Evolutionary conservation across 2,329 filamentous ascomycete genomes (phyloP).

Genomic region (Colletotrichum melonis): DNA sequence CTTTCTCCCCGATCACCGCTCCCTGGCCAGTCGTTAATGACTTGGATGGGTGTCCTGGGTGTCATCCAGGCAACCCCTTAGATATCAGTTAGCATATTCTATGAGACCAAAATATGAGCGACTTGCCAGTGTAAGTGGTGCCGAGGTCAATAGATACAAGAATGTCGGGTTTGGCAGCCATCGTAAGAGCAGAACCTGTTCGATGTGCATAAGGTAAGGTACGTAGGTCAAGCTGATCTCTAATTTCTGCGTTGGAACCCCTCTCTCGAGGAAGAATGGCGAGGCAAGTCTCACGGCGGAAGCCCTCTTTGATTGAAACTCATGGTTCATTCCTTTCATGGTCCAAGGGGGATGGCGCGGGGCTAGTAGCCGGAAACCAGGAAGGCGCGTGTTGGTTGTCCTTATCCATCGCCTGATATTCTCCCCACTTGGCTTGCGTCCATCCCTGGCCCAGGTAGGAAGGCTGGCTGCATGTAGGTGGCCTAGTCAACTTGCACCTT

Average conservation of each 20-base stretch:
- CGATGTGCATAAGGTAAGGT: background rate
- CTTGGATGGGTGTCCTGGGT: conserved; percentile 50
- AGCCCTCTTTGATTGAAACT: background rate
- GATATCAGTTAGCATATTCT: conserved; percentile 4
- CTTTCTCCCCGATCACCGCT: conserved; percentile 63
- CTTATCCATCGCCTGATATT: background rate
- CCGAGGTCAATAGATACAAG: conserved; percentile 57
- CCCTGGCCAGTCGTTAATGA: conserved; percentile 66
- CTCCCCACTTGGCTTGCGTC: background rate
- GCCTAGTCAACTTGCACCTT: background rate
- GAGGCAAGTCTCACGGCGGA: background rate
- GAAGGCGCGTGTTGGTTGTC: background rate
- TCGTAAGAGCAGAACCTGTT: background rate
- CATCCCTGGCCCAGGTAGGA: background rate
- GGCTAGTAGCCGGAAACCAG: too few species aligned
- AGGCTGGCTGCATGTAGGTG: background rate
- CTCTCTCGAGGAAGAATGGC: background rate
- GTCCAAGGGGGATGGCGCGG: too few species aligned
- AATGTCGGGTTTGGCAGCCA: conserved; percentile 37
- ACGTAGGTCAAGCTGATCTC: background rate
- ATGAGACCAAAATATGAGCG: background rate
- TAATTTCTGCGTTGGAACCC: background rate
- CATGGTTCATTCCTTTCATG: background rate
- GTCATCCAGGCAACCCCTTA: conserved; percentile 52
- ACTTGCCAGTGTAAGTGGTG: conserved; percentile 57